These are phyloP conservation scores for Dendrobium huoshanense DNA, from an alignment of 106 monocot genomes.

Conservation along the genomic window DNA sequence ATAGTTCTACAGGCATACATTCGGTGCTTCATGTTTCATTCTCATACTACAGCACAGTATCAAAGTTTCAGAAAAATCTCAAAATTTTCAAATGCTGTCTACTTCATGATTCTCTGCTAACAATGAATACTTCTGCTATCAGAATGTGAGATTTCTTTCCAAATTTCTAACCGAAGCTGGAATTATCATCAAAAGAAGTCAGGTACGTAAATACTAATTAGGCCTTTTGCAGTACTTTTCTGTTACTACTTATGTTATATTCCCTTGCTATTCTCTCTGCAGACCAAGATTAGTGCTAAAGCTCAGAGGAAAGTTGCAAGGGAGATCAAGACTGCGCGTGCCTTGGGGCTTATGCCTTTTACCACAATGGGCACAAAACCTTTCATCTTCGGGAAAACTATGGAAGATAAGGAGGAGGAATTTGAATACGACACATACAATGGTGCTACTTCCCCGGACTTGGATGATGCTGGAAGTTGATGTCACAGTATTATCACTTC, in stretches of 20 bases:
- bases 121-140: conserved; percentile 9
- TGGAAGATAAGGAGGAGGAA: conserved; percentile 43
- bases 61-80: neutral
- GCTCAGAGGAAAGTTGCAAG: conserved; percentile 77
- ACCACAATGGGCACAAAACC: conserved; percentile 65
- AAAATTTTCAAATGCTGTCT: neutral
- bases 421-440: conserved; percentile 12
- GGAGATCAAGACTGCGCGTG: conserved; percentile 85
- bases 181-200: conserved; percentile 72
- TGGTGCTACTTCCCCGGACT: neutral
- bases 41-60: neutral
- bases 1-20: neutral
- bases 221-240: neutral
- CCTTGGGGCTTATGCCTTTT: conserved; percentile 69
- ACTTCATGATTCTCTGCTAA: neutral
- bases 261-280: neutral
- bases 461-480: neutral
- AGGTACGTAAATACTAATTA: conserved; percentile 23
- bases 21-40: neutral
- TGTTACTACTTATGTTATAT: neutral
- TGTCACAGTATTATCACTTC: neutral
- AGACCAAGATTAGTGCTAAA: conserved; percentile 81
- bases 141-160: conserved; percentile 73
- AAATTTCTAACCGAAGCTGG: conserved; percentile 78
- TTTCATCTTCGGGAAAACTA: conserved; percentile 45